Evolutionary conservation across 2,329 filamentous ascomycete genomes (phyloP).

Genomic region (Botrytis elliptica): DNA sequence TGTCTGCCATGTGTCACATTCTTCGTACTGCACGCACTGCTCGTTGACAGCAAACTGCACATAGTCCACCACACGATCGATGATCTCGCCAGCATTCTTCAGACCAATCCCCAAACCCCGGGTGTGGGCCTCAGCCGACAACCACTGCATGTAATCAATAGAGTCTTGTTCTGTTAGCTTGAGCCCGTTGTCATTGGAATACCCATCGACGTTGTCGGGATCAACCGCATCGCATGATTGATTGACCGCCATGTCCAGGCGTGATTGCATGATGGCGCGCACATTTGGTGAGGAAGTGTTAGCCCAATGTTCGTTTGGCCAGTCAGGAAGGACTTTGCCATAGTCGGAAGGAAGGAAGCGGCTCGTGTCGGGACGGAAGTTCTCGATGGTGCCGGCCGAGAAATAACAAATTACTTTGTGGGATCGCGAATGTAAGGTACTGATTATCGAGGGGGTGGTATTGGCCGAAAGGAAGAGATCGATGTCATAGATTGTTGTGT

Average conservation of each 20-base stretch:
- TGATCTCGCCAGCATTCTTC: conserved; percentile 64
- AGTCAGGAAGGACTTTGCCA: conserved; percentile 59
- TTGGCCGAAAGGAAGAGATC: conserved; percentile 40
- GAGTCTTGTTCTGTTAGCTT: conserved; percentile 56
- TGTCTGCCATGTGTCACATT: conserved; percentile 57
- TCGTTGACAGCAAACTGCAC: conserved; percentile 47
- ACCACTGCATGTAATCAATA: conserved; percentile 58
- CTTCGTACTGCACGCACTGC: conserved; percentile 61
- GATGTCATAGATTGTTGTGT: conserved; percentile 40
- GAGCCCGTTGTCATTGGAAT: conserved; percentile 61
- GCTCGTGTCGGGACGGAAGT: conserved; percentile 54
- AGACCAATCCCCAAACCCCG: conserved; percentile 62
- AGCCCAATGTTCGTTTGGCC: conserved; percentile 67
- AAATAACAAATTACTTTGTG: conserved; percentile 73
- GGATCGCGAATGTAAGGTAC: conserved; percentile 48
- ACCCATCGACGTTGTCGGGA: conserved; percentile 69
- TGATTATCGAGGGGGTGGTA: conserved; percentile 48
- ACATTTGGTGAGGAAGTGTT: conserved; percentile 56
- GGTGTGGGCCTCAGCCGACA: conserved; percentile 53
- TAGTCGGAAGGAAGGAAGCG: conserved; percentile 53
- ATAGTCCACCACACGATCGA: conserved; percentile 19
- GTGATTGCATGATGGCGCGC: conserved; percentile 59
- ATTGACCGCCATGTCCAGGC: conserved; percentile 56
- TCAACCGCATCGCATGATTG: conserved; percentile 70
- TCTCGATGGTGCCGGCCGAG: conserved; percentile 67